These are phyloP conservation scores for Leccinum arenicola DNA, from an alignment of 768 basidiomycete genomes.

Conservation along the genomic window DNA sequence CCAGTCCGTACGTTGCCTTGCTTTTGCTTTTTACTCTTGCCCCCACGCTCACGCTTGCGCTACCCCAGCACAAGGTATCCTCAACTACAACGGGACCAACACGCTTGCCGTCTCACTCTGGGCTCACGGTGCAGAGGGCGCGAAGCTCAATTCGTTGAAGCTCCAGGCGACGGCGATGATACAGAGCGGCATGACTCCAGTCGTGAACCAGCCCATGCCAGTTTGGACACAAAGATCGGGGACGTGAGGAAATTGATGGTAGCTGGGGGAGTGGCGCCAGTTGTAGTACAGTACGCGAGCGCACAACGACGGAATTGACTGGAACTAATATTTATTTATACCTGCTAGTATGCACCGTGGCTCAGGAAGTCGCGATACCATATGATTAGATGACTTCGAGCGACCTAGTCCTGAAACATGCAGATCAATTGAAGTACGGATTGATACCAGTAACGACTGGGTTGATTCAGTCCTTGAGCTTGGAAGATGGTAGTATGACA, in stretches of 20 bases:
- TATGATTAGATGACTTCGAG: no score
- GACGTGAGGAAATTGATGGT: constrained; percentile 11
- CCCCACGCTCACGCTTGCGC: constrained; percentile 6
- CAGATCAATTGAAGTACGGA: no score
- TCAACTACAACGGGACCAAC: constrained; percentile 46
- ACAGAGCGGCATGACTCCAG: constrained; percentile 21
- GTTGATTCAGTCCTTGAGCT: no score
- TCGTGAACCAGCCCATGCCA: constrained; percentile 30
- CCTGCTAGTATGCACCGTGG: background rate
- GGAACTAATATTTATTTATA: background rate
- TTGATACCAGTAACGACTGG: no score
- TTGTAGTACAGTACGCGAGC: background rate
- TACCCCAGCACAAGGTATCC: constrained; percentile 44
- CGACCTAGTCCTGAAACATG: no score
- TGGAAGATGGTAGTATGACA: no score
- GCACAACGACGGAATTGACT: background rate
- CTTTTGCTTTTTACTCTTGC: background rate
- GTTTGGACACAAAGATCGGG: constrained; percentile 19
- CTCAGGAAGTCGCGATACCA: no score
- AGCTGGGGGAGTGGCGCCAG: background rate
- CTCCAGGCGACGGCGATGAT: constrained; percentile 36
- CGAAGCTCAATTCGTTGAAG: constrained; percentile 38
- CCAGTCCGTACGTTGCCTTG: constrained; percentile 22
- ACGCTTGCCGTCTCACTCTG: constrained; percentile 49
- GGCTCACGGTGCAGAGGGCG: constrained; percentile 41